Conservation (phyloP, 2,329 filamentous ascomycete species). For the Myriosclerotinia duriaeana region DNA sequence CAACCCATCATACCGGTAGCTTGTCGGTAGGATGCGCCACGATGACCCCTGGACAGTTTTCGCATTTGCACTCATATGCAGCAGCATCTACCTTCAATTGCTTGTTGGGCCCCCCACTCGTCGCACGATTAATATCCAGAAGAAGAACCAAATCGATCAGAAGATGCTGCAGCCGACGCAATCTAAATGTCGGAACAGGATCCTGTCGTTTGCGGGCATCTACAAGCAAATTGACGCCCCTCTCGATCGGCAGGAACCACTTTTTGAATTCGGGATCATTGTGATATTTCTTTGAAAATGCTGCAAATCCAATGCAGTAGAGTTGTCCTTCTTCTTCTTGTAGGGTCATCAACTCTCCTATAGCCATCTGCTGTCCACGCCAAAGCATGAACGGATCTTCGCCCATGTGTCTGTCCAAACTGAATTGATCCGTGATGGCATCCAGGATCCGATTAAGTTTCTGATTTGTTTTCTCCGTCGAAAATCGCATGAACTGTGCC, state of each 20-base stretch:
- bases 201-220: slow-evolving; percentile 22
- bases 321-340: slow-evolving; percentile 30
- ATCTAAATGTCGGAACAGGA: slow-evolving; percentile 26
- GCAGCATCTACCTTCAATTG: slow-evolving; percentile 30
- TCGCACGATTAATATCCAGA: slow-evolving; percentile 26
- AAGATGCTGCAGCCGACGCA: slow-evolving; percentile 31
- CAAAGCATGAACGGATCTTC: slow-evolving; percentile 37
- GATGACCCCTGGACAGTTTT: slow-evolving; percentile 27
- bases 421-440: slow-evolving; percentile 29
- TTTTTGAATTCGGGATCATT: slow-evolving; percentile 27
- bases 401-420: slow-evolving; percentile 22
- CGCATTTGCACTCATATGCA: slow-evolving; percentile 28
- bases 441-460: slow-evolving; percentile 30
- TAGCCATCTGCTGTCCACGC: slow-evolving; percentile 37
- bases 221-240: slow-evolving; percentile 26
- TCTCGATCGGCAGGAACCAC: slow-evolving; percentile 31
- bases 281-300: slow-evolving; percentile 30
- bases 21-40: slow-evolving; percentile 21
- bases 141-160: slow-evolving; percentile 32
- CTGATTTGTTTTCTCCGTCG: slow-evolving; percentile 33
- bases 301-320: slow-evolving; percentile 33
- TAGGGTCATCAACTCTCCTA: slow-evolving; percentile 35
- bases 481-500: slow-evolving; percentile 35
- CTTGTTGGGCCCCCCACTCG: slow-evolving; percentile 7
- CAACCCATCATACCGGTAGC: slow-evolving; percentile 25